Base-by-base conservation (phyloP, 805 yeast genomes). In the Priceomyces fermenticarens region DNA sequence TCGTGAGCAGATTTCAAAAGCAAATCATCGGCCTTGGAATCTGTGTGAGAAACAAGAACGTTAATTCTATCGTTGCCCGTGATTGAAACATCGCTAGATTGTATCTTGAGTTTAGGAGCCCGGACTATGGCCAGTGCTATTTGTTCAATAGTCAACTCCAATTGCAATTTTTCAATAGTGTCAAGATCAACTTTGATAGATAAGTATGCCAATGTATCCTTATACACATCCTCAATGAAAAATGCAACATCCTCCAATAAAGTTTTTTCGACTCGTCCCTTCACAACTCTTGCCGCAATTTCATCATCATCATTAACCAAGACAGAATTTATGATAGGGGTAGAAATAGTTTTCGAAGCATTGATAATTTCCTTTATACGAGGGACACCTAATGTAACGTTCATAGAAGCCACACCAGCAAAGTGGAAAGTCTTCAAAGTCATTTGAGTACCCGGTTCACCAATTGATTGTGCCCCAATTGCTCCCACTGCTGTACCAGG, bases 401-500 rank as follows among this genome's bases (percentile, higher is more conserved):
- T 93, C 97, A 91, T 93, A 35, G 96, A 86, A 28, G 99, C 98
- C 43, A 93, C 99, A 76, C 99, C 99, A 56, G 99, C 99, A 76
- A 93, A 93, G 75, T 93, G 99, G 88, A 91, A 91, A 53, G 83
- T 78, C 60, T 78, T 78, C 62, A 78, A 76, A 3, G 99, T 93
- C 99, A 93, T 93, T 70, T 93, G 99, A 0, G 99, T 93, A 62
- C 98, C 99, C 15, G 99, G 99, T 60, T 91, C 99, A 70, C 99
- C 99, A 72, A 93, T 93, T 33, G 97, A 88, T 62, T 93, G 99
- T 0, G 99, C 99, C 52, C 98, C 99, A 67, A 93, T 90, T 17
- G 99, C 98, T 51, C 99, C 99, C 41, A 93, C 98, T 2, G 99
- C 99, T 3, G 99, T 93, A 47, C 98, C 99, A 1, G 99, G 99